A percentile compares a stretch with the other conserved stretches of the same genome.
These are phyloP conservation scores for Forsythia suspensa DNA, from an alignment of 257 asterid species.

Conservation along the genomic window DNA sequence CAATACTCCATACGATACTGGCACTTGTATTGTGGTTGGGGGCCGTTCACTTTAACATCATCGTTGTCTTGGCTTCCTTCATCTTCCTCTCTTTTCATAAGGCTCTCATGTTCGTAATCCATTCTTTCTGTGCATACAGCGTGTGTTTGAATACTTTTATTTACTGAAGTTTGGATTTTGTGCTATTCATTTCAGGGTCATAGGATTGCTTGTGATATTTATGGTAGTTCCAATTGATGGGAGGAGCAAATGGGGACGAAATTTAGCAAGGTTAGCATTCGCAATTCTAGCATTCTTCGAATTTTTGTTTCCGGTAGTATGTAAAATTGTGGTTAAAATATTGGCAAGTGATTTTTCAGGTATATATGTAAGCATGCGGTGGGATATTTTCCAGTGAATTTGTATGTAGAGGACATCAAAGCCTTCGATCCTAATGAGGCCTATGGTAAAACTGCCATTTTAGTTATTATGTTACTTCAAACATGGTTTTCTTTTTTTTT, in stretches of 20 bases:
- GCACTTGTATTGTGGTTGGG: slow-evolving; percentile 77
- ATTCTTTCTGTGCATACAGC: neutral
- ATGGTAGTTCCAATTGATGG: slow-evolving; percentile 75
- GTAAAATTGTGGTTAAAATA: slow-evolving; percentile 12
- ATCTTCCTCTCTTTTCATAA: slow-evolving; percentile 60
- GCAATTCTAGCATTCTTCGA: neutral
- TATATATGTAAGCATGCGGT: slow-evolving; percentile 81
- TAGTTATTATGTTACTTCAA: neutral
- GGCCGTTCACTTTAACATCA: slow-evolving; percentile 51
- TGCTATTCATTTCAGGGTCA: slow-evolving; percentile 45
- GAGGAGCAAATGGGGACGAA: slow-evolving; percentile 64
- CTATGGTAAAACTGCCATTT: slow-evolving; percentile 53
- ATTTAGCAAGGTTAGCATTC: slow-evolving; percentile 53
- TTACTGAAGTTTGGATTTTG: slow-evolving; percentile 5
- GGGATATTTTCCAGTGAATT: slow-evolving; percentile 84
- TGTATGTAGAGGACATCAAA: slow-evolving; percentile 83
- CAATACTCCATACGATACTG: slow-evolving; percentile 38
- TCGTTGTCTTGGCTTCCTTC: slow-evolving; percentile 53
- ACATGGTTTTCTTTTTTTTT: neutral
- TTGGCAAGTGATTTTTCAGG: slow-evolving; percentile 48
- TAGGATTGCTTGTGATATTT: slow-evolving; percentile 62
- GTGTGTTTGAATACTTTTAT: neutral
- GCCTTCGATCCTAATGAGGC: slow-evolving; percentile 96
- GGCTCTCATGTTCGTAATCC: slow-evolving; percentile 56
- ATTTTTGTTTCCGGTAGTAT: neutral